Conservation (phyloP, 2,329 filamentous ascomycete genomes). For the Colletotrichum phormii region DNA sequence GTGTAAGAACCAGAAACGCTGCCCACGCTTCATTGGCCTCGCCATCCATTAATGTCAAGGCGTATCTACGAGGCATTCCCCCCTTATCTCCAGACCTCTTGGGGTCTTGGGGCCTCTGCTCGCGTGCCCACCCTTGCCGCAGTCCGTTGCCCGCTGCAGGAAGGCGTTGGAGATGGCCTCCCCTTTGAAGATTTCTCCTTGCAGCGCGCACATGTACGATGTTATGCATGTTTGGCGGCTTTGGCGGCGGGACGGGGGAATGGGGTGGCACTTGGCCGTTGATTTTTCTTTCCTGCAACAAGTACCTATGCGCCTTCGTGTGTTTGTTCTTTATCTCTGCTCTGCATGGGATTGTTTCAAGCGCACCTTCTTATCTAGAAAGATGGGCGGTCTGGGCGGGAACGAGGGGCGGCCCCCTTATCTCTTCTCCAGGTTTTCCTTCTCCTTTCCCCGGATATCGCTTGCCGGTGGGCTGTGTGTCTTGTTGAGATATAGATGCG, state of each 20-base stretch:
- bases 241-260: not conserved
- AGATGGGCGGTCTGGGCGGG: constrained; percentile 1
- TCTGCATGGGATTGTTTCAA: not conserved
- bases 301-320: not conserved
- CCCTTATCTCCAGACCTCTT: constrained; percentile 4
- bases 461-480: not conserved
- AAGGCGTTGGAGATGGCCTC: constrained; percentile 1
- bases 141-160: not conserved
- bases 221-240: constrained; percentile 10
- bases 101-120: not conserved
- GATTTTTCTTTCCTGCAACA: not conserved
- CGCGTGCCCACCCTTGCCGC: not conserved
- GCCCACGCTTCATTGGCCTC: constrained; percentile 15
- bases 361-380: constrained; percentile 15
- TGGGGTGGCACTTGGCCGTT: not conserved
- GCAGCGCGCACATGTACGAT: constrained; percentile 10
- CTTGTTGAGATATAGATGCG: constrained; percentile 5
- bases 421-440: constrained; percentile 13
- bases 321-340: constrained; percentile 21
- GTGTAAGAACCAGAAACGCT: not conserved
- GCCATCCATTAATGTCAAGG: constrained; percentile 1
- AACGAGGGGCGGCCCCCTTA: constrained; percentile 2
- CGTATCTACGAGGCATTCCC: not conserved
- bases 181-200: not conserved
- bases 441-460: constrained; percentile 7